Evolutionary conservation across 805 yeast species (phyloP).

Genomic region (Zygotorulaspora sp.): DNA sequence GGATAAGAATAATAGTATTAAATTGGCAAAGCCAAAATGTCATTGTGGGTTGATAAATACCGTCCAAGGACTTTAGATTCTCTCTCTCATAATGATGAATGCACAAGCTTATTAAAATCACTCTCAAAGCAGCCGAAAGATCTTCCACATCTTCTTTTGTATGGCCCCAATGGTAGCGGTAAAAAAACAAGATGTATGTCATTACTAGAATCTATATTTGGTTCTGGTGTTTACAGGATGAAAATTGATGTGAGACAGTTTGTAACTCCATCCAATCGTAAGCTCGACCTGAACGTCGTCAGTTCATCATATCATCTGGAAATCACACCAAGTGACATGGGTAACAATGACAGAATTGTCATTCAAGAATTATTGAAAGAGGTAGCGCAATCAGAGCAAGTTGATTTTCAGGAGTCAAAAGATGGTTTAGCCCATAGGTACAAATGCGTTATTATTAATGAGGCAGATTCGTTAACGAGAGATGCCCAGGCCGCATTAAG

Average conservation of each 20-base stretch:
- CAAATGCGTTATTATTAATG: constrained; percentile 81
- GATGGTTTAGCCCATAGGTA: constrained; percentile 49
- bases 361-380: constrained; percentile 92
- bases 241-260: constrained; percentile 89
- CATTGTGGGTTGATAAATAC: constrained; percentile 95
- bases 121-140: constrained; percentile 43
- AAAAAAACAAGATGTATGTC: constrained; percentile 90
- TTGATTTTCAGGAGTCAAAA: constrained; percentile 59
- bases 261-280: constrained; percentile 66
- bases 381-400: constrained; percentile 91
- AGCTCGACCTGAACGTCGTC: constrained; percentile 88
- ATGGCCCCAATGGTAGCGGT: constrained; percentile 97
- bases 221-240: constrained; percentile 73
- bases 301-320: constrained; percentile 88
- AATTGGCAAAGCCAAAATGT: too few species aligned
- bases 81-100: constrained; percentile 61
- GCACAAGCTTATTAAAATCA: constrained; percentile 61
- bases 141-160: constrained; percentile 85
- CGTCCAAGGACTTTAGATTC: constrained; percentile 67
- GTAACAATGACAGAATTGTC: constrained; percentile 90
- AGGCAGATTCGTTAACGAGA: constrained; percentile 82
- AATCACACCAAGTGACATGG: constrained; percentile 95
- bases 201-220: constrained; percentile 73
- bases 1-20: too few species aligned
- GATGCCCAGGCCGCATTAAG: constrained; percentile 96